phyloP scores from a whole-genome alignment of 2,329 filamentous ascomycete species.

The Nemania serpens region DNA sequence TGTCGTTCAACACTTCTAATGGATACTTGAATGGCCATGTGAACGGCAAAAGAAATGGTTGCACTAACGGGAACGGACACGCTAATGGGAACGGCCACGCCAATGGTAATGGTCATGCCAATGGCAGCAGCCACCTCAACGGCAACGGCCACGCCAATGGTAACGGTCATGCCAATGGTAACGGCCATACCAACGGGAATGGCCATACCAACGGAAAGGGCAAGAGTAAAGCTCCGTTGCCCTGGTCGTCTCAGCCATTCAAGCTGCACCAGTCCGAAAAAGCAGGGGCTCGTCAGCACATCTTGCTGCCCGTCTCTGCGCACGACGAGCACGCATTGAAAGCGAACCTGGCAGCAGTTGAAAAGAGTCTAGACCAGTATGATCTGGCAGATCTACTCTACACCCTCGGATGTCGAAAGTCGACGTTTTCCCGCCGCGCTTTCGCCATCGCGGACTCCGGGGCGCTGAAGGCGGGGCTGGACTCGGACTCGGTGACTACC shows the following conservation, averaged over 20 bases:
- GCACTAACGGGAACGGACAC: background rate
- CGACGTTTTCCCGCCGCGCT: conserved; percentile 6
- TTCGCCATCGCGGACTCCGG: background rate
- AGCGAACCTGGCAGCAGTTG: background rate
- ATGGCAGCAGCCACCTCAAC: background rate
- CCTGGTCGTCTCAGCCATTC: background rate
- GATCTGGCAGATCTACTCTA: background rate
- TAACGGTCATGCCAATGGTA: background rate
- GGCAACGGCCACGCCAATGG: background rate
- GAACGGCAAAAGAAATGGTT: background rate
- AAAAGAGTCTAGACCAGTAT: background rate
- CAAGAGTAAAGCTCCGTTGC: background rate
- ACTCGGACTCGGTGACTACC: background rate
- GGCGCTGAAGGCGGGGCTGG: background rate
- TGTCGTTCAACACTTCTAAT: too few species aligned
- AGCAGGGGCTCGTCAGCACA: background rate
- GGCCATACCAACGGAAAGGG: background rate
- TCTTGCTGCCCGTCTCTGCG: conserved; percentile 7
- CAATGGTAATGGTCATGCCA: background rate
- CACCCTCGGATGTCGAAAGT: conserved; percentile 1
- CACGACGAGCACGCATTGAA: conserved; percentile 9
- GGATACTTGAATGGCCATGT: too few species aligned
- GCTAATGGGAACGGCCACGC: background rate
- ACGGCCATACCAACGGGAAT: background rate
- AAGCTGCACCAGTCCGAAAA: background rate